A percentile compares a stretch with the other conserved stretches of the same genome.
These are phyloP conservation scores for Przewalskia tangutica DNA, from an alignment of 257 asterid genomes.

Conservation along the genomic window DNA sequence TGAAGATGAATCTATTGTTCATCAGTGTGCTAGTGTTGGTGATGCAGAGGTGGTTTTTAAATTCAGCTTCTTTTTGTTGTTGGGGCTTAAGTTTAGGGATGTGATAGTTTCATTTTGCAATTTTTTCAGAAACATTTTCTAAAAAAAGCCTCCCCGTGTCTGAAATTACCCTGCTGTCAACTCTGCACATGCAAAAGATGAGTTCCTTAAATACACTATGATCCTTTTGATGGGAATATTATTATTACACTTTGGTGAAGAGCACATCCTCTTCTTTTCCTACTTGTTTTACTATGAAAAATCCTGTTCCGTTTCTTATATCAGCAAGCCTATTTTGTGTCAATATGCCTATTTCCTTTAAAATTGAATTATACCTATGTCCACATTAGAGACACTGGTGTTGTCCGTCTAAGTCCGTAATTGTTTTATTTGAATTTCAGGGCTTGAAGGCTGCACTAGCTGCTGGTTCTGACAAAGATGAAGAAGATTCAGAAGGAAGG, in stretches of 20 bases:
- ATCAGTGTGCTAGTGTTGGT: conserved; percentile 80
- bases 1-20: conserved; percentile 88
- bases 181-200: not conserved
- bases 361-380: not conserved
- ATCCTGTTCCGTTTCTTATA: not conserved
- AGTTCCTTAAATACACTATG: not conserved
- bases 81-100: not conserved
- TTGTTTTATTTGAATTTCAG: conserved; percentile 24
- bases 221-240: not conserved
- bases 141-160: not conserved
- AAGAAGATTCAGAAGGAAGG: conserved; percentile 97
- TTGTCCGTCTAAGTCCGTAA: not conserved
- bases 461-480: conserved; percentile 88
- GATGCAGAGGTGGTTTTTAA: conserved; percentile 58
- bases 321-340: not conserved
- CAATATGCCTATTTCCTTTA: not conserved
- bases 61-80: not conserved
- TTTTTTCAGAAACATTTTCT: not conserved
- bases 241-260: not conserved
- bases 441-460: conserved; percentile 76
- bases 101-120: not conserved
- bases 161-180: not conserved
- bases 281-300: not conserved
- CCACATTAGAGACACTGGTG: not conserved
- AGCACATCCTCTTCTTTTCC: not conserved